These are phyloP conservation scores for Cocos nucifera DNA, from an alignment of 176 grass and related monocot species.

Conservation along the genomic window DNA sequence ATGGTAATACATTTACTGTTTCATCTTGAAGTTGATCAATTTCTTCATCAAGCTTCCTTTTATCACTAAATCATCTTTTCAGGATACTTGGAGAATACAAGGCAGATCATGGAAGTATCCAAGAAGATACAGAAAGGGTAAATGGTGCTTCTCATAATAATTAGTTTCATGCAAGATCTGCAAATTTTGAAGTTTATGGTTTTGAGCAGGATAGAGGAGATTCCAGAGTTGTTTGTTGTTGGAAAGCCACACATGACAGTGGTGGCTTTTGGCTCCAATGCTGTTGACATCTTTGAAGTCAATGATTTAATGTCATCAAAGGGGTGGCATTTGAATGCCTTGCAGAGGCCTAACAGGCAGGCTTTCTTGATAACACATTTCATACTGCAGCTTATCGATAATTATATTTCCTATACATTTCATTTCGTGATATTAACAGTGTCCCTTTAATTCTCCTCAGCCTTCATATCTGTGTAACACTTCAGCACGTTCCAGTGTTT, in stretches of 20 bases:
- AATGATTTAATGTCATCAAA: constrained; percentile 95
- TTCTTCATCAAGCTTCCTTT: background rate
- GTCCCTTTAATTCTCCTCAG: constrained; percentile 28
- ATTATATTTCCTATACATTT: too few species aligned
- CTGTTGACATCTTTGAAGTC: constrained; percentile 87
- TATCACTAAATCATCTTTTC: constrained; percentile 13
- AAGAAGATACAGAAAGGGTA: constrained; percentile 95
- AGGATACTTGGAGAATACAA: constrained; percentile 88
- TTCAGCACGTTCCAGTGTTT: constrained; percentile 50
- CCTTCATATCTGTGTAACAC: constrained; percentile 91
- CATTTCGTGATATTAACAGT: too few species aligned
- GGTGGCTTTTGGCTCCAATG: constrained; percentile 70
- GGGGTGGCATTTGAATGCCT: constrained; percentile 89
- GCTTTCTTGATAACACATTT: background rate
- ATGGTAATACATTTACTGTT: constrained; percentile 35
- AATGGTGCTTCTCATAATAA: constrained; percentile 14
- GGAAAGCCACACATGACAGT: constrained; percentile 87
- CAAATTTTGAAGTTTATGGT: background rate
- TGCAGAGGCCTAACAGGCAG: constrained; percentile 64
- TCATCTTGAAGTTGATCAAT: background rate
- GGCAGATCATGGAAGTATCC: constrained; percentile 77
- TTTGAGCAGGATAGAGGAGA: constrained; percentile 61
- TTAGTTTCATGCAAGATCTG: background rate
- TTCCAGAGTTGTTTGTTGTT: constrained; percentile 64
- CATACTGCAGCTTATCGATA: background rate